Evolutionary conservation across 2,329 filamentous ascomycete species (phyloP).

Genomic region (Cercospora sesami): DNA sequence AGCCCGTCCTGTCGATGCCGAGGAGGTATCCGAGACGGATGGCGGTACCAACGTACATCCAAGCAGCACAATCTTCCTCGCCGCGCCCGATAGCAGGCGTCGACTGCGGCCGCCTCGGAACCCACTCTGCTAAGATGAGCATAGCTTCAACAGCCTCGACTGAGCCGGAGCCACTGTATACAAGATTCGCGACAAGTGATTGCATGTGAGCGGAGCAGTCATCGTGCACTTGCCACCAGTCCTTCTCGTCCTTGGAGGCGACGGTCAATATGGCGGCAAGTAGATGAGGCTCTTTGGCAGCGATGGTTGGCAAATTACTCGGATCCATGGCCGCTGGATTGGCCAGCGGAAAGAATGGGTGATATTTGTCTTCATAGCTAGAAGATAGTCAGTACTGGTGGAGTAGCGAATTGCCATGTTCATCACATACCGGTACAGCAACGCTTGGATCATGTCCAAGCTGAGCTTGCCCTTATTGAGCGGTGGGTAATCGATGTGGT

Average conservation of each 20-base stretch:
- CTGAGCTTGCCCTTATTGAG: constrained; percentile 33
- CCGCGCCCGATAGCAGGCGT: constrained; percentile 36
- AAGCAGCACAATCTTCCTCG: constrained; percentile 39
- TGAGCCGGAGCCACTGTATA: constrained; percentile 35
- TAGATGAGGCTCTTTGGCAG: constrained; percentile 36
- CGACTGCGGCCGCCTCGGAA: constrained; percentile 34
- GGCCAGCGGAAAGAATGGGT: constrained; percentile 39
- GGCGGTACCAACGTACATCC: constrained; percentile 40
- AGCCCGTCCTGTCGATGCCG: constrained; percentile 39
- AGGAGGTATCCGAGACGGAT: constrained; percentile 40
- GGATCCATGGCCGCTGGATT: constrained; percentile 36
- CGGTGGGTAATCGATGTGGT: constrained; percentile 35
- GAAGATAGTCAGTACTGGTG: neutral
- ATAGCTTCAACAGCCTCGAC: constrained; percentile 40
- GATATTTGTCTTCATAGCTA: constrained; percentile 37
- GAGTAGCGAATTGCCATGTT: neutral
- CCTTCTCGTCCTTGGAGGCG: constrained; percentile 38
- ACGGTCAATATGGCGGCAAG: constrained; percentile 39
- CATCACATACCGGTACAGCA: constrained; percentile 30
- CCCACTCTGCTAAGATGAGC: constrained; percentile 40
- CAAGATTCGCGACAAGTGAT: constrained; percentile 35
- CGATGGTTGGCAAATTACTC: constrained; percentile 32
- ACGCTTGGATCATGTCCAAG: constrained; percentile 34
- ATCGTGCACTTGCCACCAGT: constrained; percentile 39
- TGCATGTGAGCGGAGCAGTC: constrained; percentile 39